Evolutionary conservation across 768 basidiomycete genomes (phyloP).

Genomic region (Rickenella mellea): DNA sequence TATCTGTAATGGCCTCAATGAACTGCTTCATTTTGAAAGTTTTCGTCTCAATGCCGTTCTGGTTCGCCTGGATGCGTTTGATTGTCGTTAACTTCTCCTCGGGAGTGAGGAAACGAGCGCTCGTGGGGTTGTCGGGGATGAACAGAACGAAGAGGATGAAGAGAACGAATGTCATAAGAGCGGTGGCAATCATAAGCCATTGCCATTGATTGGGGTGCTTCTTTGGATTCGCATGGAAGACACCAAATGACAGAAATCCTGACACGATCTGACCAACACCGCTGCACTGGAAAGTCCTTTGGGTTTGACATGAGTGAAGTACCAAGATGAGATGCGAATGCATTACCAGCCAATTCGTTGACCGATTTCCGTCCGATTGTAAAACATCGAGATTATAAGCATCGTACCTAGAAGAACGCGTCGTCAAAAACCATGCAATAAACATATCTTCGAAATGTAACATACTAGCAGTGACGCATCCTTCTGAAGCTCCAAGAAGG

Average conservation of each 20-base stretch:
- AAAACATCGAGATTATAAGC: conserved; percentile 14
- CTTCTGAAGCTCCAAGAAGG: conserved; percentile 14
- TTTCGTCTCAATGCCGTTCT: conserved; percentile 20
- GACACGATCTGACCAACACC: conserved; percentile 10
- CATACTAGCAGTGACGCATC: conserved; percentile 12
- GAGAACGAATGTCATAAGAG: conserved; percentile 10
- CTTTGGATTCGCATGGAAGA: conserved; percentile 4
- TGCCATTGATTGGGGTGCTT: conserved; percentile 7
- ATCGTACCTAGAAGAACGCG: too few relatives aligned
- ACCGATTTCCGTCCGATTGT: conserved; percentile 12
- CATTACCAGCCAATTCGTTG: conserved; percentile 38
- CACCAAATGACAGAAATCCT: conserved; percentile 13
- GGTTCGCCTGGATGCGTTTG: conserved; percentile 14
- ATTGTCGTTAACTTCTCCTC: conserved; percentile 15
- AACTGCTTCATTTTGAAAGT: conserved; percentile 15
- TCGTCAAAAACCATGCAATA: too few relatives aligned
- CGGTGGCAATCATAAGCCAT: conserved; percentile 16
- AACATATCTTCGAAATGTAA: too few relatives aligned
- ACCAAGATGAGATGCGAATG: conserved; percentile 15
- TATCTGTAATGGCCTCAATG: conserved; percentile 11
- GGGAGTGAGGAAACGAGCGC: conserved; percentile 13
- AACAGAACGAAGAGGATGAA: conserved; percentile 10
- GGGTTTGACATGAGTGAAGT: conserved; percentile 34
- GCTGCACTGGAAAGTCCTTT: conserved; percentile 36
- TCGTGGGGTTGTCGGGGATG: conserved; percentile 18